phyloP scores from a whole-genome alignment of 2,329 filamentous ascomycete species.

The Xylariaceae sp. region DNA sequence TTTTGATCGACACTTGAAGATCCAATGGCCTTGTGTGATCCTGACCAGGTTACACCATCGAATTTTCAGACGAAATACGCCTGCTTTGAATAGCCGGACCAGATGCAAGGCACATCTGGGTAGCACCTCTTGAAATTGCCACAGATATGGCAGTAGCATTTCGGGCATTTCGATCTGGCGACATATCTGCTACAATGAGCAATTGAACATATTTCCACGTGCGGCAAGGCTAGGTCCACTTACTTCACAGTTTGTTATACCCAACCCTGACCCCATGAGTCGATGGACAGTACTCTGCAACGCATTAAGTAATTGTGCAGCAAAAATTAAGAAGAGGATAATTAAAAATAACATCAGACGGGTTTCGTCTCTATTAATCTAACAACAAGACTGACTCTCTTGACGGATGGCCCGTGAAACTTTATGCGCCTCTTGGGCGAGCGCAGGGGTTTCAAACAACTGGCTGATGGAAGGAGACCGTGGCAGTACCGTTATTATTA shows the following conservation, averaged over 20 bases:
- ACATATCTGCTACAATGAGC: not conserved
- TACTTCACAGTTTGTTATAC: slow-evolving; percentile 3
- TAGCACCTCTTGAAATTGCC: not conserved
- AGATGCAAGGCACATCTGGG: not conserved
- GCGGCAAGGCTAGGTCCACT: not conserved
- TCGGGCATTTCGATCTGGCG: not conserved
- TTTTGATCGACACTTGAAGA: slow-evolving; percentile 28
- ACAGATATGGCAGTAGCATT: not conserved
- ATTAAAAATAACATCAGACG: slow-evolving; percentile 8
- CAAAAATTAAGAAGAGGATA: not conserved
- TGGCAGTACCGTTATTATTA: slow-evolving; percentile 15
- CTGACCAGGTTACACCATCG: slow-evolving; percentile 10
- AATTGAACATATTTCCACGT: not conserved
- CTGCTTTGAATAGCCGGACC: not conserved
- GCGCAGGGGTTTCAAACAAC: slow-evolving; percentile 21
- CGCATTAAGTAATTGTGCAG: not conserved
- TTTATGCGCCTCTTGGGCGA: slow-evolving; percentile 19
- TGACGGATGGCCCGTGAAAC: slow-evolving; percentile 14
- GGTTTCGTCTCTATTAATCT: slow-evolving; percentile 6
- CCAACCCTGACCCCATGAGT: not conserved
- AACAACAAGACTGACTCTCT: slow-evolving; percentile 1
- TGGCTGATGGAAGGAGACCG: slow-evolving; percentile 23
- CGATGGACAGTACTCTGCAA: not conserved
- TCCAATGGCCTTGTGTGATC: slow-evolving; percentile 16
- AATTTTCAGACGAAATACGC: slow-evolving; percentile 1